Base-by-base conservation (phyloP, 225 moss, liverwort and hornwort species). In the Thuidium tamariscinum region DNA sequence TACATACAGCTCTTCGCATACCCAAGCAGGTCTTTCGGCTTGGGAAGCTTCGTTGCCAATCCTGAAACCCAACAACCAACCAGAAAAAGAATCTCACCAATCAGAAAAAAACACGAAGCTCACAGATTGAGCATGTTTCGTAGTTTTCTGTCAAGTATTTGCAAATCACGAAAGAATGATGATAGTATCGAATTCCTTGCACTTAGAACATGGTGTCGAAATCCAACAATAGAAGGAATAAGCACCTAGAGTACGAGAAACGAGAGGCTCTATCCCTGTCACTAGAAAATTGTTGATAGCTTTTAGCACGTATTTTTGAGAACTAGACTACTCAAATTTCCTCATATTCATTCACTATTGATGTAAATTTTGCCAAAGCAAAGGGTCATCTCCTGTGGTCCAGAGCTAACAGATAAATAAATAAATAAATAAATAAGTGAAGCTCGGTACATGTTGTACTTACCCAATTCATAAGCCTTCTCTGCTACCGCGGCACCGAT, bases 1-100 rank as follows among this genome's bases (percentile, higher is more conserved):
- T 88, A 91, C 93, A 93, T 93, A 37, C 88, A 91, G 85, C 93
- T 93, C 86, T 87, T 93, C 7, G 93, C 91, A 67, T 85, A 91
- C 2, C 36, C 66, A 39, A 93, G 87, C 34, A 93, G 93, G 82
- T 93, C 93, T 46, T 88, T 89, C 1, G 91, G 91, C 20, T 88
- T 91, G 7, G 93, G 93, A 77, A 91, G 91, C 89, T 89, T 91
- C 7, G 91, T 93, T 69, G 93, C 93, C 91, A 93, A 75, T 61
- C 91, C 93, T 93, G 82, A 60, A 88, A 71, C 59, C 65, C 60
- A 60, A 13, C 54, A 60, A 64, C 49, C 20, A 85, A 37, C n/a
- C 25, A 77, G 72, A 59, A 16, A 32, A 34, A 26, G 25, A 48
- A 64, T 10, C 48, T 44, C 17, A 27, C 60, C 13, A 34, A 80